These are phyloP conservation scores for Hypoxylon cercidicola DNA, from an alignment of 495 filamentous ascomycete species.

Conservation along the genomic window DNA sequence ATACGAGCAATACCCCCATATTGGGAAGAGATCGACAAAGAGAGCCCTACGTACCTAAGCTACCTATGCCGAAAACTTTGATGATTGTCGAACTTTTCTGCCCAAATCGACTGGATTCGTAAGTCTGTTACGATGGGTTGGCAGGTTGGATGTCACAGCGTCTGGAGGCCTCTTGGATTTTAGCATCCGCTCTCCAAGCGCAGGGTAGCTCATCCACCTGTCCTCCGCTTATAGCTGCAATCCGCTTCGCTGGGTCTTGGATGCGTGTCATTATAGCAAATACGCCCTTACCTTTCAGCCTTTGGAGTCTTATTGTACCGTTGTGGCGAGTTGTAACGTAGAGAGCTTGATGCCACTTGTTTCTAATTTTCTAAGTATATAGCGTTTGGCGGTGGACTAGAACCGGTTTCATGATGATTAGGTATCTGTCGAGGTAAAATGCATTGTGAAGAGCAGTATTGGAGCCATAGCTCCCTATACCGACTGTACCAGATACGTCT, in stretches of 20 bases:
- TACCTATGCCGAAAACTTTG: slow-evolving; percentile 2
- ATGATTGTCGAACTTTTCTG: slow-evolving; percentile 9
- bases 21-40: slow-evolving; percentile 32
- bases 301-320: slow-evolving; percentile 6
- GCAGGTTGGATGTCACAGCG: background rate
- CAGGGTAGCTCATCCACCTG: slow-evolving; percentile 5
- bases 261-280: background rate
- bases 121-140: slow-evolving; percentile 8
- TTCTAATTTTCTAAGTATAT: background rate
- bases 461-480: no score
- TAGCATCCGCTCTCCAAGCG: background rate
- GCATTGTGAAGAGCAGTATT: no score
- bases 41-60: slow-evolving; percentile 1
- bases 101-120: slow-evolving; percentile 25
- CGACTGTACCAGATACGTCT: no score
- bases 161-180: slow-evolving; percentile 22
- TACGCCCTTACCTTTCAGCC: slow-evolving; percentile 1
- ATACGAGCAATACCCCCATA: slow-evolving; percentile 22
- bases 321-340: slow-evolving; percentile 21
- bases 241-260: background rate
- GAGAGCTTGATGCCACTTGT: background rate
- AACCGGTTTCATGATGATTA: background rate
- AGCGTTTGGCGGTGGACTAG: slow-evolving; percentile 1
- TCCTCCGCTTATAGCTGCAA: slow-evolving; percentile 3
- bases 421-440: background rate